Conservation (phyloP, 306 rosid genomes). For the Cyclanthera cordifolia region DNA sequence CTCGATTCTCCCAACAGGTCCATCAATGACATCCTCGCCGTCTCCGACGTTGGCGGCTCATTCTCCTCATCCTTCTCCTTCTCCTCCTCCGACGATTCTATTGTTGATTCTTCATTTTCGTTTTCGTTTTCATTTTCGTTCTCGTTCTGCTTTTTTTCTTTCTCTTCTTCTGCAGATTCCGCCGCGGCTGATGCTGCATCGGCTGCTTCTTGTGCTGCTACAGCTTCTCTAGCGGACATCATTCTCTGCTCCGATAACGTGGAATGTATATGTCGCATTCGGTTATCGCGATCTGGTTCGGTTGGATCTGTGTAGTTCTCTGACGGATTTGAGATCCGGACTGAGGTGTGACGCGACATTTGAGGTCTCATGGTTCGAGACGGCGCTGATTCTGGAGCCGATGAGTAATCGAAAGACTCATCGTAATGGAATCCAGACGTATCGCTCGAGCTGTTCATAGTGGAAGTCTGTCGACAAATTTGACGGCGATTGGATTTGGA, state of each 20-base stretch:
- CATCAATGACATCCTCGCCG: conserved; percentile 64
- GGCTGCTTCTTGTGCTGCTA: conserved; percentile 43
- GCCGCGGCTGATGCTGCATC: conserved; percentile 29
- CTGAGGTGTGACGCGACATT: conserved; percentile 20
- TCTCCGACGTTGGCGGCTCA: conserved; percentile 6
- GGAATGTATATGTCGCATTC: conserved; percentile 20
- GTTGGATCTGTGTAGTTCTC: conserved; percentile 17
- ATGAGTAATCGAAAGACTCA: conserved; percentile 15
- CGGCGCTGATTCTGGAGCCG: conserved; percentile 8
- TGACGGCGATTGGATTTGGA: conserved; percentile 9
- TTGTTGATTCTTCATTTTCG: background rate
- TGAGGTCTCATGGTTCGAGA: conserved; percentile 3
- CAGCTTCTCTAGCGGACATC: conserved; percentile 41
- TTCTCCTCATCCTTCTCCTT: background rate
- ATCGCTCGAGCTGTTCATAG: conserved; percentile 7
- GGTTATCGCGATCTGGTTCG: conserved; percentile 23
- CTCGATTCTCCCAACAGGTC: conserved; percentile 48
- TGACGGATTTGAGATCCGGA: conserved; percentile 11
- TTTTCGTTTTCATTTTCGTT: background rate
- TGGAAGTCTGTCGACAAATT: conserved; percentile 19
- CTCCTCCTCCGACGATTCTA: background rate
- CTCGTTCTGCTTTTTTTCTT: background rate
- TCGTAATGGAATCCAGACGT: conserved; percentile 16
- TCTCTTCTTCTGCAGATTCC: conserved; percentile 25
- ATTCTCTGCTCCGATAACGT: conserved; percentile 29